A percentile compares a stretch with the other conserved stretches of the same genome.
Evolutionary conservation across 2,329 filamentous ascomycete species (phyloP).

Genomic region (Ophiostoma ips): DNA sequence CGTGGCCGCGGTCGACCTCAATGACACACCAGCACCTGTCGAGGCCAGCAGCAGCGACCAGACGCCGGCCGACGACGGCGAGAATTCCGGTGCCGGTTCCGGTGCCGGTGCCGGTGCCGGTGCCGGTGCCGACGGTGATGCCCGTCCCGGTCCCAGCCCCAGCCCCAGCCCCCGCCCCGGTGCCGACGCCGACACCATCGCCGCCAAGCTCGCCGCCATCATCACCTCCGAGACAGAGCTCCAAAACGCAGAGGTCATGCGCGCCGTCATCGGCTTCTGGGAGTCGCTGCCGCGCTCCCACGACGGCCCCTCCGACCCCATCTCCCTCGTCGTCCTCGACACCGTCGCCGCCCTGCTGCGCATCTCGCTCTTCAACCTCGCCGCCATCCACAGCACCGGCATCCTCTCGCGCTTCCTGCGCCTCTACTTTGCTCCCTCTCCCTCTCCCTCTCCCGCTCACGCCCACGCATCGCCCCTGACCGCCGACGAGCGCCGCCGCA

Average conservation of each 20-base stretch:
- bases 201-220: conserved; percentile 30
- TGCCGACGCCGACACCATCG: conserved; percentile 16
- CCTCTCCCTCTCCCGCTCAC: too few species aligned
- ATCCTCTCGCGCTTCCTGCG: conserved; percentile 53
- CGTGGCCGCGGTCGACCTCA: background rate
- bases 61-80: background rate
- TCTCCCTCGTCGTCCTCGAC: conserved; percentile 51
- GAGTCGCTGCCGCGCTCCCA: conserved; percentile 40
- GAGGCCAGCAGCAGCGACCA: too few species aligned
- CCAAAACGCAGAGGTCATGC: conserved; percentile 48
- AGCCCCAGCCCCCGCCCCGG: too few species aligned
- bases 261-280: conserved; percentile 50
- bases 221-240: conserved; percentile 38
- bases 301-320: conserved; percentile 25
- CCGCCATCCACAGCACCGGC: conserved; percentile 57
- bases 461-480: conserved; percentile 35
- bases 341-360: conserved; percentile 44
- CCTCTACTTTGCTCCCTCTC: conserved; percentile 48
- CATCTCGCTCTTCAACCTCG: conserved; percentile 54
- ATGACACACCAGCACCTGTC: background rate
- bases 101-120: too few species aligned
- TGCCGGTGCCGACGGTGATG: background rate
- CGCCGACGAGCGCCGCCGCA: conserved; percentile 40
- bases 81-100: too few species aligned
- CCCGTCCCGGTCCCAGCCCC: too few species aligned